Base-by-base conservation (phyloP, 2,329 filamentous ascomycete species). In the Chaetomiaceae sp. region DNA sequence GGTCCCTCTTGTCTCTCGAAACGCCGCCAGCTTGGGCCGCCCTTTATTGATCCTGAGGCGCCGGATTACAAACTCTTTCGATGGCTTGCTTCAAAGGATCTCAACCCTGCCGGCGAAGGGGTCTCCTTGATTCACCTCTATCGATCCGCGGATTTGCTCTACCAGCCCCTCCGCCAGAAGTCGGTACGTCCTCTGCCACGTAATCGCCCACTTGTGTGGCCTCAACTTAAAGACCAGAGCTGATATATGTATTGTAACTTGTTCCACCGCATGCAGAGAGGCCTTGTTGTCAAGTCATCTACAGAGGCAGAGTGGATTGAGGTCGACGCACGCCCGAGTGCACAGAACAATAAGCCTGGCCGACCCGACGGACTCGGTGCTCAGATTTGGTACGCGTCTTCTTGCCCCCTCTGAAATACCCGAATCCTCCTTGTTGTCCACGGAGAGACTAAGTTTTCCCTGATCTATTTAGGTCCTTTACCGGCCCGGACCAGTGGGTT, bases 31-130 rank as follows among this genome's bases (percentile, higher is more conserved):
- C 36, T 48, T 12, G 46, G 46, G n/a, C 46, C 36, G n/a, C 46
- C 34, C 34, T 48, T 48, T 22, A 23, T 29, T 20, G 34, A 39
- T 31, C n/a, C 22, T 19, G 22, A 11, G 7, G 1, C 15, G 23
- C 46, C 36, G 34, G 46, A 48, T 39, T 27, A 38, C 22, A 34
- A 48, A 48, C 46, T 48, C 19, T 19, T 48, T 36, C 34, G 25
- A 31, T 48, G 46, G 46, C 34, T 48, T 39, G 46, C 46, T 39
- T 48, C 36, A 8, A 48, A 48, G 25, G 46, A 48, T 31, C 46
- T 48, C n/a, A 48, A 48, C 27, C 46, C 46, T 15, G 17, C 23
- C 14, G 14, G 46, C 33, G 46, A 48, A 48, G 46, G 46, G n/a
- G 17, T 48, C 17, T 17, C 29, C 17, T n/a, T 48, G 23, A 31